phyloP scores from a whole-genome alignment of 2,329 filamentous ascomycete species.

The Fonsecaea nubica region DNA sequence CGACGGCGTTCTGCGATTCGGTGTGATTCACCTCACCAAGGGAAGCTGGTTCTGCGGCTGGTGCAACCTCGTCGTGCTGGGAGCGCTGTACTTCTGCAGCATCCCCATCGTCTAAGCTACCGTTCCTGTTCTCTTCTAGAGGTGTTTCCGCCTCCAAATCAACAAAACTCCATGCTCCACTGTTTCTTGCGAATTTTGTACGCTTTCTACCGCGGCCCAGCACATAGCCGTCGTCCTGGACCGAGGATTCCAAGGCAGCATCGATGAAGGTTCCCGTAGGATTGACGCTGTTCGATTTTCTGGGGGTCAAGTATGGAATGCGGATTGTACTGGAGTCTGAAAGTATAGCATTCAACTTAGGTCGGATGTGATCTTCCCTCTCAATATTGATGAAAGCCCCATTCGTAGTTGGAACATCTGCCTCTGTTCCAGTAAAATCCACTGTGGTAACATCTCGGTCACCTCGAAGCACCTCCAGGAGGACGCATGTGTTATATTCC shows the following conservation, averaged over 20 bases:
- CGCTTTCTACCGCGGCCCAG: slow-evolving; percentile 71
- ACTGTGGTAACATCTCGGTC: slow-evolving; percentile 9
- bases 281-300: slow-evolving; percentile 23
- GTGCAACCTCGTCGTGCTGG: not conserved
- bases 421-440: slow-evolving; percentile 24
- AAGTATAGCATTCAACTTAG: slow-evolving; percentile 11
- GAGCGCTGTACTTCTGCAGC: slow-evolving; percentile 10
- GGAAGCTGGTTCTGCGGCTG: not conserved
- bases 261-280: slow-evolving; percentile 30
- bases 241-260: slow-evolving; percentile 54
- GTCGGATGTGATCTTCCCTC: not conserved
- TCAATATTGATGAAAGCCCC: not conserved
- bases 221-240: slow-evolving; percentile 68
- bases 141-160: slow-evolving; percentile 51
- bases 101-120: slow-evolving; percentile 16
- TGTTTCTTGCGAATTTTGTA: slow-evolving; percentile 70
- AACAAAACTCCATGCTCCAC: slow-evolving; percentile 74
- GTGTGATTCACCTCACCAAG: not conserved
- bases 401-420: slow-evolving; percentile 5
- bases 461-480: slow-evolving; percentile 24
- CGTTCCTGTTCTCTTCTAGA: slow-evolving; percentile 20
- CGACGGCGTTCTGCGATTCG: not conserved
- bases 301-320: slow-evolving; percentile 30
- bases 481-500: slow-evolving; percentile 46
- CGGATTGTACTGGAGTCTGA: slow-evolving; percentile 25